Base-by-base conservation (phyloP, 2,329 filamentous ascomycete genomes). In the Diplocarpon rosae region DNA sequence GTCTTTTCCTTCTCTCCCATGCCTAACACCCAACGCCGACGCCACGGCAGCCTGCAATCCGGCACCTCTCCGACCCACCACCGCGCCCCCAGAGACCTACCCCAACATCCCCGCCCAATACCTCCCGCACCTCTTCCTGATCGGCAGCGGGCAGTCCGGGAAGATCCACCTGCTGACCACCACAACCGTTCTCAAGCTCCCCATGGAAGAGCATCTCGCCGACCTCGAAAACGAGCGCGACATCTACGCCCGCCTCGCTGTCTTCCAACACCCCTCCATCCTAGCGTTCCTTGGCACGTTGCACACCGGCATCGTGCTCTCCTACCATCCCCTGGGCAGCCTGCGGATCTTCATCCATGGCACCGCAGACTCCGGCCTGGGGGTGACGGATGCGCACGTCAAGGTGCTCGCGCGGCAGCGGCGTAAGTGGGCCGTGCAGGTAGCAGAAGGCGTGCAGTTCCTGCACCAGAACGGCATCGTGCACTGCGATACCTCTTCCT, bases 391-490 rank as follows among this genome's bases (percentile, higher is more conserved):
- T 11, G 43, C 41, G 15, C 24, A 40, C 16, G 34, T 31, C 15
- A 9, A 40, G 24, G 5, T 42, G 7, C 29, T 46, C 5, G 15
- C 33, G 14, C 17, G 30, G 12, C 16, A 38, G 9, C 17, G 38
- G 11, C 30, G 37, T 27, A 40, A 41, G 17, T 45, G 43, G 43
- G 37, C 37, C 10, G 15, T 40, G 16, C 43, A 45, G 12, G 34
- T 45, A 10, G 38, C 43, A 14, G 33, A 39, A 11, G 43, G 37
- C 12, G 33, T 41, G 17, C 27, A 32, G 16, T 45, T 45, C 28
- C 37, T 45, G 5, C 43, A 45, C 32, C 32, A 37, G 8, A 40
- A 45, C 17, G 37, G 37, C 4, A 45, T 45, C 15, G 27, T 45
- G 15, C 43, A 45, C 31, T 36, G 37, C 33, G 43, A 46, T 37